Evolutionary conservation across 2,329 filamentous ascomycete species (phyloP), one percentile per base, ranked within the genome.

Genomic region (Beauveria sp.): DNA sequence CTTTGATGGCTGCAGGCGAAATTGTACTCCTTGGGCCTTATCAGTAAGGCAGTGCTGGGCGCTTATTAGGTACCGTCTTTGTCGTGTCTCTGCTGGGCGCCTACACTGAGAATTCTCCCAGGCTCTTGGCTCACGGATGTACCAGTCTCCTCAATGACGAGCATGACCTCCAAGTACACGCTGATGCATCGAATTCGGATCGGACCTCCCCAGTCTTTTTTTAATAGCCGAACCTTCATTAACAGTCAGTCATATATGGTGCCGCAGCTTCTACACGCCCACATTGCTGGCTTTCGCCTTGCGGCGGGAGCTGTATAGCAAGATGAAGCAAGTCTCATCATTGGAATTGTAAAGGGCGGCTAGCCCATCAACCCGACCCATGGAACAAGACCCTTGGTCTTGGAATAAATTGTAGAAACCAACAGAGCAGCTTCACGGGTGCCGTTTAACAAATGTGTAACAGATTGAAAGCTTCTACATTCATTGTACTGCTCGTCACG

Each of bases 401-500:
- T 45, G n/a, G 6, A 20, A 16, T 7, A 26, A 7, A 6, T 14
- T 24, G 20, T 18, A 14, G 12, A 47, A 14, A 47, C 22, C 22
- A 14, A 47, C 45, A 6, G 2, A 14, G 22, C 45, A 24, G 20
- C 45, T 47, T 26, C 20, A 24, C 45, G 20, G 18, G 1, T n/a
- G 45, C 6, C 45, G 7, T 22, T 46, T 1, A 12, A 26, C 5
- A 5, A n/a, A 2, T 22, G 34, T 10, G 26, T 52, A 34, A 34
- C 26, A 40, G 12, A 47, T 50, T 18, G 42, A 43, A 51, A 43
- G 51, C 30, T 30, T 43, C 56, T 43, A 58, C 22, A 58, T 43
- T 50, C 55, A 58, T 50, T 47, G 45, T 42, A 58, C 55, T 50
- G 55, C 55, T 42, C 55, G 55, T 50, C 51, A 51, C 43, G 30